Conservation (phyloP, 148 eudicot species). For the Chenopodium berlandieri region DNA sequence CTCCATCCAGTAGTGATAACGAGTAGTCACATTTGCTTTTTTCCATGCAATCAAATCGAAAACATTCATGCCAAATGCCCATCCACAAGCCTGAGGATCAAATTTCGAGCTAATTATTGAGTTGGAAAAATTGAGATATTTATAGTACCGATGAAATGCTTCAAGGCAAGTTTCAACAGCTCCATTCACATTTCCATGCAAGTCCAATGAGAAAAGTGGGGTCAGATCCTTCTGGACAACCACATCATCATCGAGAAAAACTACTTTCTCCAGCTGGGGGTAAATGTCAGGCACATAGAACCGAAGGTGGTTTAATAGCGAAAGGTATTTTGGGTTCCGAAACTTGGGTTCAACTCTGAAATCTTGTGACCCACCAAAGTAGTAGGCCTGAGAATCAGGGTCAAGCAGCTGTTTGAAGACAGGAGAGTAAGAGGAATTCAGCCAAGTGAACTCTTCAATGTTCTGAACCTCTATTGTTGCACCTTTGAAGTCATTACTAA, state of each 20-base stretch:
- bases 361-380: constrained; percentile 49
- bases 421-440: constrained; percentile 70
- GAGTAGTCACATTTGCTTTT: constrained; percentile 56
- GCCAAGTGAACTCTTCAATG: constrained; percentile 66
- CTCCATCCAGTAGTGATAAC: constrained; percentile 66
- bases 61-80: constrained; percentile 85
- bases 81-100: constrained; percentile 85
- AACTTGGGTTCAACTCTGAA: constrained; percentile 48
- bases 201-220: constrained; percentile 65
- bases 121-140: constrained; percentile 72
- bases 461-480: constrained; percentile 62
- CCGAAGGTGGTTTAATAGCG: constrained; percentile 65
- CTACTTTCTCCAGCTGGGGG: constrained; percentile 71
- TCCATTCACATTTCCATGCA: constrained; percentile 81
- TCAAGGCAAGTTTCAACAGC: constrained; percentile 89
- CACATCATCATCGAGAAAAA: constrained; percentile 78
- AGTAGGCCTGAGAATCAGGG: constrained; percentile 39
- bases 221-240: constrained; percentile 73
- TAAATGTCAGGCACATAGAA: constrained; percentile 73
- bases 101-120: constrained; percentile 65
- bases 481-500: constrained; percentile 57
- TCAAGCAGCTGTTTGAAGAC: constrained; percentile 39
- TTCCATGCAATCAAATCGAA: constrained; percentile 77
- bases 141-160: constrained; percentile 67
- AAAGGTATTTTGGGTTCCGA: constrained; percentile 52